These are phyloP conservation scores for Metschnikowia cubensis DNA, from an alignment of 805 yeast genomes.

Conservation along the genomic window DNA sequence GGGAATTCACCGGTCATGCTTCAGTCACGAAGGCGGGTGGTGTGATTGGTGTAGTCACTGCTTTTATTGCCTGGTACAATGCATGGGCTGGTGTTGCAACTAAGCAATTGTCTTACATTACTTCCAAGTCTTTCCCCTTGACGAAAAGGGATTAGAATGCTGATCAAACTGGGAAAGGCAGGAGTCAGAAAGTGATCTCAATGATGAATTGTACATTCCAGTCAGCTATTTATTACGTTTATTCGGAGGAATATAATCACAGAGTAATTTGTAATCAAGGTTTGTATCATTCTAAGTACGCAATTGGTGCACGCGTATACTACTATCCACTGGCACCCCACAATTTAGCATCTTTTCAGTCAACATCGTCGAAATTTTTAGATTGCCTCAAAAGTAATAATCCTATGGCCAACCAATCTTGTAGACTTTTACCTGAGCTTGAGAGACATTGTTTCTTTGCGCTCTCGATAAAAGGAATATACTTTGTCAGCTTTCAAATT, in stretches of 20 bases:
- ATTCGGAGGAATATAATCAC: not conserved
- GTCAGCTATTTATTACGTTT: not conserved
- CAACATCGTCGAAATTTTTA: too few relatives aligned
- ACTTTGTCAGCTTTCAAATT: not conserved
- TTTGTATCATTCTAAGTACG: not conserved
- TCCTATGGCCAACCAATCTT: too few relatives aligned
- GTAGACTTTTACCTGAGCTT: too few relatives aligned
- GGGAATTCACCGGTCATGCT: constrained; percentile 39
- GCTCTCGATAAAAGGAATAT: too few relatives aligned
- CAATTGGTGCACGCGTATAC: not conserved
- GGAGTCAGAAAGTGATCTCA: not conserved
- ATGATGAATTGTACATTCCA: not conserved
- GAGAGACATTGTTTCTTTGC: too few relatives aligned
- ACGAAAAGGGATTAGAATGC: not conserved
- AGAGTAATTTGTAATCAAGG: not conserved
- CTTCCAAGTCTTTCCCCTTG: constrained; percentile 5
- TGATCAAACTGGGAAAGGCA: not conserved
- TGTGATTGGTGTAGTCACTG: constrained; percentile 13
- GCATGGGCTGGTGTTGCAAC: constrained; percentile 20
- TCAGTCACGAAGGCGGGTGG: constrained; percentile 15
- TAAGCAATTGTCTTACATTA: constrained; percentile 13
- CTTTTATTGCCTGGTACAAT: constrained; percentile 17
- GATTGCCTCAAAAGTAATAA: too few relatives aligned
- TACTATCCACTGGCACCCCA: not conserved
- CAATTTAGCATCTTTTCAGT: not conserved